These are phyloP conservation scores for Fusarium miscanthi DNA, from an alignment of 2,329 filamentous ascomycete genomes.

Conservation along the genomic window DNA sequence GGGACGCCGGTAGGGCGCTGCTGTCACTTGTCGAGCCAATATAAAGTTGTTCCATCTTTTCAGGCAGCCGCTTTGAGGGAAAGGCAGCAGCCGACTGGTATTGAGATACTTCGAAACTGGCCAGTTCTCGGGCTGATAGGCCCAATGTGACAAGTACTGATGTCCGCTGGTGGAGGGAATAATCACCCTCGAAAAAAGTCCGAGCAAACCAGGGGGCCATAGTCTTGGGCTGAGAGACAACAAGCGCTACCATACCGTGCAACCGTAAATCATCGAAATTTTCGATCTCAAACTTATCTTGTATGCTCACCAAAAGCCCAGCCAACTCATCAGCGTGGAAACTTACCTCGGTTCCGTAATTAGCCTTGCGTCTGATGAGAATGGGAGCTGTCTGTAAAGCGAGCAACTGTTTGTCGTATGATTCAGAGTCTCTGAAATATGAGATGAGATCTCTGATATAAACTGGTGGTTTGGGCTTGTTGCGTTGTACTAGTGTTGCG, in stretches of 20 bases:
- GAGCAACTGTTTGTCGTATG: constrained; percentile 85
- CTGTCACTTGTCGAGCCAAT: constrained; percentile 49
- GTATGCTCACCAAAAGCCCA: constrained; percentile 78
- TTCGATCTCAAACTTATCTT: constrained; percentile 86
- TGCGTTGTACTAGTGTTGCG: constrained; percentile 83
- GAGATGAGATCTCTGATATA: constrained; percentile 88
- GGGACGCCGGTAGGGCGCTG: constrained; percentile 45
- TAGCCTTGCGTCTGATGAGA: constrained; percentile 88
- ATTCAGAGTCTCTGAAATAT: constrained; percentile 83
- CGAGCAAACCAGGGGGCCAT: constrained; percentile 88
- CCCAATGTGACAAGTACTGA: constrained; percentile 85
- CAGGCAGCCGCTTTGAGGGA: constrained; percentile 82
- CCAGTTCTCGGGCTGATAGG: constrained; percentile 83
- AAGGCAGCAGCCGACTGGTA: constrained; percentile 68
- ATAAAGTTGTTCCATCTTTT: constrained; percentile 79
- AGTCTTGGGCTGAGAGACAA: constrained; percentile 78
- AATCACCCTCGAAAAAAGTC: constrained; percentile 91
- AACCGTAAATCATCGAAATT: constrained; percentile 80
- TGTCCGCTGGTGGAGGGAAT: constrained; percentile 85
- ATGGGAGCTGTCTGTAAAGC: constrained; percentile 80
- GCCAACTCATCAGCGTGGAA: constrained; percentile 87
- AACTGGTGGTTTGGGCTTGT: constrained; percentile 86
- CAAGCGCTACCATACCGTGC: constrained; percentile 83
- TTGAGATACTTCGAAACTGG: constrained; percentile 74
- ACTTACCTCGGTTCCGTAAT: constrained; percentile 87